phyloP scores from a whole-genome alignment of 75 land plant genomes.

The Pinus tabuliformis region DNA sequence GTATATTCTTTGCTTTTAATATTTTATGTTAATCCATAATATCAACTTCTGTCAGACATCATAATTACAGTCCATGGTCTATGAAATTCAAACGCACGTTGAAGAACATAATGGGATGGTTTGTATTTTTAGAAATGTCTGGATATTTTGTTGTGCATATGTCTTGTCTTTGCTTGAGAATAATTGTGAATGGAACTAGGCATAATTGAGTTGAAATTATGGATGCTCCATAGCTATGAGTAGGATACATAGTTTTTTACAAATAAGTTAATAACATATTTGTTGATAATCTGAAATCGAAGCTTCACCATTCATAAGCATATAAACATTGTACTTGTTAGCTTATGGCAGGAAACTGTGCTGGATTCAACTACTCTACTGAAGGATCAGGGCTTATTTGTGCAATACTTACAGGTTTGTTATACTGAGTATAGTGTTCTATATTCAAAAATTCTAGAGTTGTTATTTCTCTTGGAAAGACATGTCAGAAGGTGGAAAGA shows the following conservation, averaged over 20 bases:
- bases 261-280: neutral
- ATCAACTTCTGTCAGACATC: neutral
- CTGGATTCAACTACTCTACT: neutral
- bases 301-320: neutral
- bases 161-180: neutral
- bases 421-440: neutral
- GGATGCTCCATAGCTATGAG: neutral
- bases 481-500: conserved; percentile 1
- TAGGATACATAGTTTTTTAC: too few species aligned
- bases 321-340: neutral
- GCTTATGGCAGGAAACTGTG: neutral
- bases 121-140: neutral
- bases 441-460: neutral
- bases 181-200: neutral
- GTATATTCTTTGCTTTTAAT: neutral
- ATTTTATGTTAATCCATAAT: neutral
- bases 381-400: neutral
- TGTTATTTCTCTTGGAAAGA: conserved; percentile 5
- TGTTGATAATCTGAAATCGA: neutral
- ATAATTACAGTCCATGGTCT: neutral
- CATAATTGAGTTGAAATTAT: neutral
- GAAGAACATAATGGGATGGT: neutral
- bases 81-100: neutral
- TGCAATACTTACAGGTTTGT: neutral
- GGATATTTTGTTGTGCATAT: neutral